Evolutionary conservation across 2,329 filamentous ascomycete species (phyloP).

Genomic region (Bipolaris zeicola): DNA sequence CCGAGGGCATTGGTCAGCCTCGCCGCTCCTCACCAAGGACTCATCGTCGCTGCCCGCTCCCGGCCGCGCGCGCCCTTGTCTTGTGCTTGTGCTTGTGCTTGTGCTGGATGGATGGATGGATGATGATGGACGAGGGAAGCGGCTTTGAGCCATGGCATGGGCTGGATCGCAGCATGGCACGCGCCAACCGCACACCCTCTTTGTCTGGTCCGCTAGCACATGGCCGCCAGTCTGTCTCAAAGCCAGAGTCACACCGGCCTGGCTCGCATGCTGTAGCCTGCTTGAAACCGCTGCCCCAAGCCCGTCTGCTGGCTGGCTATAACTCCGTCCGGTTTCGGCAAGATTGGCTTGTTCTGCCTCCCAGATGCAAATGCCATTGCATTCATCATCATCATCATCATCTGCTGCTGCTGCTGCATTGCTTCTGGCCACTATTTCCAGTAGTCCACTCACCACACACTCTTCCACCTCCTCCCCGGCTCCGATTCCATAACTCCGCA

Average conservation of each 20-base stretch:
- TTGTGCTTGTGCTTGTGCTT: too few species aligned
- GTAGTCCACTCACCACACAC: too few species aligned
- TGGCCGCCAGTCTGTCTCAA: slow-evolving; percentile 31
- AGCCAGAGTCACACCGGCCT: slow-evolving; percentile 30
- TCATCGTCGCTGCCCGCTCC: slow-evolving; percentile 6
- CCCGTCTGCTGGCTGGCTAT: slow-evolving; percentile 27
- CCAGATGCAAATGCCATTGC: too few species aligned
- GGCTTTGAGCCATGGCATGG: neutral
- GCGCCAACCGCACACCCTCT: slow-evolving; percentile 34
- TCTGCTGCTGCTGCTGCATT: too few species aligned
- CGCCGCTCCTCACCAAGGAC: too few species aligned
- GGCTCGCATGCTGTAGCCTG: slow-evolving; percentile 36
- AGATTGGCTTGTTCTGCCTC: slow-evolving; percentile 20
- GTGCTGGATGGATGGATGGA: too few species aligned
- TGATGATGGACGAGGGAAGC: neutral
- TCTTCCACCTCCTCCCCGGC: too few species aligned
- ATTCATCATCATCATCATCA: too few species aligned
- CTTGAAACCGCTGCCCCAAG: slow-evolving; percentile 19
- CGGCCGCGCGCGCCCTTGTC: slow-evolving; percentile 28
- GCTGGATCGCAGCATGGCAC: slow-evolving; percentile 22
- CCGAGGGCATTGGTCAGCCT: slow-evolving; percentile 30
- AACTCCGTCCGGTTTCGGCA: slow-evolving; percentile 34
- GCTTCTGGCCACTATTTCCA: too few species aligned
- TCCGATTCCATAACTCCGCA: slow-evolving; percentile 28
- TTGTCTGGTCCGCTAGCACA: slow-evolving; percentile 33